phyloP scores from a whole-genome alignment of 805 yeast genomes.

The Ogataea salicorniae region DNA sequence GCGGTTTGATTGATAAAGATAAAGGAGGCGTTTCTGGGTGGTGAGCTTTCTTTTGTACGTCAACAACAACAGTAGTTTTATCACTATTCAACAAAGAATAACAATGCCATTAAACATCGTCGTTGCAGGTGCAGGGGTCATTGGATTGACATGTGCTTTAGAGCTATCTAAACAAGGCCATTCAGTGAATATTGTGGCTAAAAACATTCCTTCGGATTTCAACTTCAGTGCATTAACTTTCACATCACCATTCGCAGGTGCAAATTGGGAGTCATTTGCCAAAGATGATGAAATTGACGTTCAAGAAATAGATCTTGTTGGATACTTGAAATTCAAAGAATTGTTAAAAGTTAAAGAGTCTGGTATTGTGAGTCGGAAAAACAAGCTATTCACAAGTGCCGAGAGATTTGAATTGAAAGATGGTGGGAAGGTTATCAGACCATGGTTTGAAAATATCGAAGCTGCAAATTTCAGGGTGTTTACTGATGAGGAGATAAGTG shows the following conservation, averaged over 20 bases:
- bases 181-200: slow-evolving; percentile 38
- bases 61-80: too few relatives aligned
- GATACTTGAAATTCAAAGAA: slow-evolving; percentile 42
- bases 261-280: slow-evolving; percentile 66
- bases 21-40: too few relatives aligned
- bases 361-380: slow-evolving; percentile 37
- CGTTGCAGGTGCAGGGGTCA: slow-evolving; percentile 35
- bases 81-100: not conserved
- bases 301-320: slow-evolving; percentile 41
- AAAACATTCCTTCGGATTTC: slow-evolving; percentile 52
- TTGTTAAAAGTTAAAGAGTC: slow-evolving; percentile 45
- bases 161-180: slow-evolving; percentile 36
- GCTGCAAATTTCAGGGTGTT: slow-evolving; percentile 22
- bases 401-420: slow-evolving; percentile 10
- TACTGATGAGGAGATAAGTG: slow-evolving; percentile 33
- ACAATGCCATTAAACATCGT: not conserved
- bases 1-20: too few relatives aligned
- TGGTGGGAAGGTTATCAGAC: slow-evolving; percentile 20
- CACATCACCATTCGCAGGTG: slow-evolving; percentile 69
- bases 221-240: slow-evolving; percentile 37
- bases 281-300: slow-evolving; percentile 30
- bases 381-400: slow-evolving; percentile 15
- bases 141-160: slow-evolving; percentile 49
- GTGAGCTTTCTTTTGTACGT: too few relatives aligned
- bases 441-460: slow-evolving; percentile 43